Evolutionary conservation across 306 rosid genomes (phyloP), one percentile per base, ranked within the genome.

Genomic region (Rosa lucieae): DNA sequence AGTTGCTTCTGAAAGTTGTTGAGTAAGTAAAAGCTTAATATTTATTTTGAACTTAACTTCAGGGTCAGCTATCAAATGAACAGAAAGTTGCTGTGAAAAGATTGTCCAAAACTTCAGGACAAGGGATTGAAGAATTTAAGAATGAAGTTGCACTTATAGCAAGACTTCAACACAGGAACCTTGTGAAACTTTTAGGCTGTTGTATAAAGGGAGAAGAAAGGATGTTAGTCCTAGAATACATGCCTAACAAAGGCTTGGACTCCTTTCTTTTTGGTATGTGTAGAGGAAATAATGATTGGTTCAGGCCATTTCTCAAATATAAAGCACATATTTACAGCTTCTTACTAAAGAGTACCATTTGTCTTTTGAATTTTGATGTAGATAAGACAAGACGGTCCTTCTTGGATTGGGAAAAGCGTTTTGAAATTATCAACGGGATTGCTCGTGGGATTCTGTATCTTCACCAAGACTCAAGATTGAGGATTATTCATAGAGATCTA

Each of bases 191-290:
- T 46, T 72, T 91, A 21, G 93, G 96, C 40, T 84, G 84, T 17
- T 91, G 88, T 79, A 62, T 87, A 83, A 72, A 70, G 23, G 73
- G 85, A 68, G 85, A 82, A 12, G 90, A 90, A 78, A 85, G 80
- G 69, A 82, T 89, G 85, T 51, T 90, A 71, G 77, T 89, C 23
- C 88, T 87, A 21, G 92, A 89, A 51, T 82, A 87, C 79, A 49
- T 90, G 84, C 88, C 87, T 1, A 90, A 90, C 42, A 90, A 81
- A 77, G 85, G 91, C 86, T 82, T 91, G 82, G 90, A 91, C 70
- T 77, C n/a, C 40, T 77, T 84, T 58, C 72, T 91, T 56, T 87
- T 89, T 67, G 88, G 93, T 91, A 88, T 20, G 84, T 26, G 62
- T 61, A 70, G 0, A 26, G 17, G 42, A 51, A 18, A 15, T 13